Evolutionary conservation across 768 basidiomycete species (phyloP).

Genomic region (Hygrophoropsis aurantiaca): DNA sequence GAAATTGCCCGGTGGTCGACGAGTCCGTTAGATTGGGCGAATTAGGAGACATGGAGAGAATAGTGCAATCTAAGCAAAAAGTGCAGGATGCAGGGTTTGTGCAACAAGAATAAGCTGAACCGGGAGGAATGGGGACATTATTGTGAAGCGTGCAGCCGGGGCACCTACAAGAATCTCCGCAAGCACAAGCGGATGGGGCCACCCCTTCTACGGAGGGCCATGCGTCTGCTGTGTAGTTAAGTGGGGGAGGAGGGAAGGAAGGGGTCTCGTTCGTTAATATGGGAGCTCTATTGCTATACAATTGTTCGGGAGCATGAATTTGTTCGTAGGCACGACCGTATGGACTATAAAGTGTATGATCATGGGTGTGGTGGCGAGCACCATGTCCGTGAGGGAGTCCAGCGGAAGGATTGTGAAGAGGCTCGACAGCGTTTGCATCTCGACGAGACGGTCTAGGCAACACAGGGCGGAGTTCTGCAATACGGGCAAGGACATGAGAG

Average conservation of each 20-base stretch:
- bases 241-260: slow-evolving; percentile 21
- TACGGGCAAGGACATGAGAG: slow-evolving; percentile 56
- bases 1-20: slow-evolving; percentile 43
- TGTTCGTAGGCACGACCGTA: slow-evolving; percentile 68
- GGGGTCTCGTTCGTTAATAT: slow-evolving; percentile 12
- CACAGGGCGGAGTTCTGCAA: slow-evolving; percentile 67
- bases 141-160: slow-evolving; percentile 64
- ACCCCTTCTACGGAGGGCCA: slow-evolving; percentile 21
- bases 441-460: slow-evolving; percentile 56
- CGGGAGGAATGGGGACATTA: slow-evolving; percentile 35
- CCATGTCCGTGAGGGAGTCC: slow-evolving; percentile 40
- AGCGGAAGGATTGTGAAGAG: slow-evolving; percentile 49
- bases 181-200: slow-evolving; percentile 57
- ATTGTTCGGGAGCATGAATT: slow-evolving; percentile 36
- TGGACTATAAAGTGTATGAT: slow-evolving; percentile 57
- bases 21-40: slow-evolving; percentile 41
- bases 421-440: slow-evolving; percentile 26
- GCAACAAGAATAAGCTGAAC: slow-evolving; percentile 38
- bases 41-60: slow-evolving; percentile 47
- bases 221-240: slow-evolving; percentile 26
- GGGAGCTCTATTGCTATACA: slow-evolving; percentile 18
- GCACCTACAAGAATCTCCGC: slow-evolving; percentile 63
- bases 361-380: slow-evolving; percentile 48
- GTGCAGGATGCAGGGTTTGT: slow-evolving; percentile 37
- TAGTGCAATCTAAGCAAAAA: slow-evolving; percentile 64